Conservation (phyloP, 1,284 basidiomycete genomes). For the Coriolopsis trogii region DNA sequence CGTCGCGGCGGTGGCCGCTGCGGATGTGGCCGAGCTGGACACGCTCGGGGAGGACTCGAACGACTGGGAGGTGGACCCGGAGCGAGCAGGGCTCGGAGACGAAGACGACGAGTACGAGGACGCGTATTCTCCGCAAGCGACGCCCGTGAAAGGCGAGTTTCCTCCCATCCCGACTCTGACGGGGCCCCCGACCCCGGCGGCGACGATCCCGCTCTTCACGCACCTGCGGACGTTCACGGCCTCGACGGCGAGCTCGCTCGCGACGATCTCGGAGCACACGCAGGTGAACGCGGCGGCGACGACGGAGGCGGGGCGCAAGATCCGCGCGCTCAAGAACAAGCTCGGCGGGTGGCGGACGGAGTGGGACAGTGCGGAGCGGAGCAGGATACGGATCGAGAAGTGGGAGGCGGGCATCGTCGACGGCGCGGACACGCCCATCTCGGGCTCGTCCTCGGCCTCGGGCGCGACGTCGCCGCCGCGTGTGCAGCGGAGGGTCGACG, state of each 20-base stretch:
- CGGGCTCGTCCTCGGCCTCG: no score
- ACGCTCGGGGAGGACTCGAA: slow-evolving; percentile 52
- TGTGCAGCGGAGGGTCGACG: slow-evolving; percentile 52
- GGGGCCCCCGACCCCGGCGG: slow-evolving; percentile 49
- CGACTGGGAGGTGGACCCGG: slow-evolving; percentile 65
- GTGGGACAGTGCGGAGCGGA: slow-evolving; percentile 80
- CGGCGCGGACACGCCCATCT: slow-evolving; percentile 33
- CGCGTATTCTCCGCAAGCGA: slow-evolving; percentile 34
- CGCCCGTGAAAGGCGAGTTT: slow-evolving; percentile 57
- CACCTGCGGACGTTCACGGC: slow-evolving; percentile 72
- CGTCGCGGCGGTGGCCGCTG: slow-evolving; percentile 12
- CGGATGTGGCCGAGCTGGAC: slow-evolving; percentile 34
- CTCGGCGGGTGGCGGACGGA: slow-evolving; percentile 76
- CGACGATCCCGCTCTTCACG: slow-evolving; percentile 61
- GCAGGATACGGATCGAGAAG: slow-evolving; percentile 69
- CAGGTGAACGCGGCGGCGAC: slow-evolving; percentile 83
- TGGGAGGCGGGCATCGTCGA: slow-evolving; percentile 66
- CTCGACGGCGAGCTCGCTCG: slow-evolving; percentile 72
- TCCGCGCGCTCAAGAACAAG: slow-evolving; percentile 81
- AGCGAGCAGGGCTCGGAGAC: slow-evolving; percentile 44
- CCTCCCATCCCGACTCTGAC: slow-evolving; percentile 46
- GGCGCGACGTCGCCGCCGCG: slow-evolving; percentile 33
- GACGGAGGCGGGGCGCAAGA: slow-evolving; percentile 79
- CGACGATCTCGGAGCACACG: slow-evolving; percentile 81
- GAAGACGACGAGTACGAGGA: slow-evolving; percentile 46